Evolutionary conservation across 306 rosid genomes (phyloP), one percentile per base, ranked within the genome.

Genomic region (Gillenia trifoliata): DNA sequence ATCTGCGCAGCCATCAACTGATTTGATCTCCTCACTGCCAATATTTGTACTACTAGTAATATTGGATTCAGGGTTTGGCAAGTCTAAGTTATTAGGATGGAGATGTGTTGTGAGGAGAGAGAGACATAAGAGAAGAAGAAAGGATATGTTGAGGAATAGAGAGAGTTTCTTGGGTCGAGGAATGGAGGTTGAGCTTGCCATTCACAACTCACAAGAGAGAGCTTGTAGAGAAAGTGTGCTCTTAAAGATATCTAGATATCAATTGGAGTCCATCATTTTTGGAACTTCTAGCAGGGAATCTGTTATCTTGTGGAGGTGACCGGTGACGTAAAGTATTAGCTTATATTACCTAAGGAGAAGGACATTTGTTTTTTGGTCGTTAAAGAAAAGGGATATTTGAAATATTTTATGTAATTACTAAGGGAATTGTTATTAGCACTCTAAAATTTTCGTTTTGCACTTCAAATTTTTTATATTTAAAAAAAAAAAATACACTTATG

Each of bases 111-210:
- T 70, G 60, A 41, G 63, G 75, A 86, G 83, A 31, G 59, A 74
- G 75, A 83, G 64, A 41, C 65, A 62, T 22, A 87, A 63, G 74
- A 89, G 80, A 34, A 77, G 56, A 61, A 86, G 67, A 75, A 81
- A 86, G 72, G 83, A 79, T 36, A 78, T 26, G 85, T 89, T 89
- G 64, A 85, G 63, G 67, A 87, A 20, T 66, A 73, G 29, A 56
- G 67, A 15, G 62, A 81, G 54, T 71, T 77, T 87, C 84, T 36
- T 81, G 65, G 60, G 41, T 13, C 13, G 79, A 19, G 60, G 31
- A 16, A 19, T 49, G 61, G 61, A 29, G 11, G 61, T 3, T 49
- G 41, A 50, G 63, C 8, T 54, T 11, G 64, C 75, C 75, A 70
- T 70, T 54, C 33, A 25, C 2, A 65, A 1, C 20, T 2, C 9